Evolutionary conservation across 495 filamentous ascomycete genomes (phyloP).

Genomic region (Tuber brumale): DNA sequence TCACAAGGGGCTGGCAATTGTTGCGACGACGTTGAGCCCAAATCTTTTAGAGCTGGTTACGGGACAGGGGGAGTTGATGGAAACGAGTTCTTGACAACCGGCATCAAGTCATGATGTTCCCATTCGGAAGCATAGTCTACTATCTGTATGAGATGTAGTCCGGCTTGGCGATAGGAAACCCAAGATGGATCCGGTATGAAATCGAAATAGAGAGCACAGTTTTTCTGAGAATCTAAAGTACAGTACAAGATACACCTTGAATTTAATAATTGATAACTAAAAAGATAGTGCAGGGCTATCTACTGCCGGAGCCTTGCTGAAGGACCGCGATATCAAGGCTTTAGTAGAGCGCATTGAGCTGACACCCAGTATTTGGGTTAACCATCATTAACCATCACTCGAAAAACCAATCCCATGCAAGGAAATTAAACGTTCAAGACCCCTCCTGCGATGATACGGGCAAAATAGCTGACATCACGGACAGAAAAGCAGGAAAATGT

Average conservation of each 20-base stretch:
- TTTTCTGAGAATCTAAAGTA: no score
- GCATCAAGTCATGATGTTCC: not conserved
- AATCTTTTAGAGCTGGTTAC: constrained; percentile 20
- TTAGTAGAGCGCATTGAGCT: not conserved
- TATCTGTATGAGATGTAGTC: no score
- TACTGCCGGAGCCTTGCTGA: not conserved
- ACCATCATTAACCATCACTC: not conserved
- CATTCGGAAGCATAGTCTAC: no score
- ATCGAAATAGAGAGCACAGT: no score
- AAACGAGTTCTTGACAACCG: not conserved
- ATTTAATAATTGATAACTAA: not conserved
- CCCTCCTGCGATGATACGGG: not conserved
- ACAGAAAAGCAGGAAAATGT: not conserved
- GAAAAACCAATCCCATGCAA: not conserved
- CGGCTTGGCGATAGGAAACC: no score
- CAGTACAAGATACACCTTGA: not conserved
- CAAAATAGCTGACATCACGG: not conserved
- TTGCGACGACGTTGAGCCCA: constrained; percentile 14
- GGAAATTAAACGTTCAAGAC: not conserved
- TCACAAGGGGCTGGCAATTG: constrained; percentile 45
- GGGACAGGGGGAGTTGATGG: not conserved
- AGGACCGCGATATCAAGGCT: not conserved
- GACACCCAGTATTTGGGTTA: not conserved
- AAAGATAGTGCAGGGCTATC: not conserved
- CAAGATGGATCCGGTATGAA: no score